phyloP scores from a whole-genome alignment of 140 eudicot genomes.

The Oenanthe javanica region DNA sequence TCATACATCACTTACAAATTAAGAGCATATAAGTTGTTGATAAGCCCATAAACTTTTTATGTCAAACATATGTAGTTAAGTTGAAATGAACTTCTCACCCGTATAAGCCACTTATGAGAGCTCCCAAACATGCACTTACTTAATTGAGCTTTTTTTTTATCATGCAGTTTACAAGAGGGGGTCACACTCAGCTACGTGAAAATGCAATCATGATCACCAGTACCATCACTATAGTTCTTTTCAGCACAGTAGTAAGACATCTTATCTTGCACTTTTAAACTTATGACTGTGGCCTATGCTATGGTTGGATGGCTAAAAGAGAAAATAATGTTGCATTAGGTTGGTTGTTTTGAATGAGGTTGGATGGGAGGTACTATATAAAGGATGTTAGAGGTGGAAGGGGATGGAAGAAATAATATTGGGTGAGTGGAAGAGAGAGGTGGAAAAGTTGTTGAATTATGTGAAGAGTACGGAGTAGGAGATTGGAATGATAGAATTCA shows the following conservation, averaged over 20 bases:
- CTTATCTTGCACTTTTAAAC: not conserved
- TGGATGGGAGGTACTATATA: not conserved
- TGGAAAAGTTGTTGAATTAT: not conserved
- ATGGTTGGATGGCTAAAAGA: not conserved
- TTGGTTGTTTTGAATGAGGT: not conserved
- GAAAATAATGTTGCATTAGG: not conserved
- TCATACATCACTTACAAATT: no score
- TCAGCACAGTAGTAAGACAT: constrained; percentile 80
- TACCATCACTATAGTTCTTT: constrained; percentile 80
- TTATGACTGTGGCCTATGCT: not conserved
- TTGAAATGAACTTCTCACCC: no score
- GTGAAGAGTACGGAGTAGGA: not conserved
- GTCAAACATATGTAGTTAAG: no score
- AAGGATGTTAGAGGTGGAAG: not conserved
- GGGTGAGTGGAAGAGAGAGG: not conserved
- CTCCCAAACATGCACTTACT: no score
- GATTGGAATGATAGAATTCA: not conserved
- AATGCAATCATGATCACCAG: constrained; percentile 90
- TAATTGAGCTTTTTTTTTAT: constrained; percentile 14
- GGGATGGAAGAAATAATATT: not conserved
- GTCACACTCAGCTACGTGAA: constrained; percentile 58
- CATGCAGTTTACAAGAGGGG: constrained; percentile 64
- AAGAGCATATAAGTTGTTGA: no score
- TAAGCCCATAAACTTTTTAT: no score
- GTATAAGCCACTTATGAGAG: no score